These are phyloP conservation scores for Trichoderma sp. DNA, from an alignment of 2,329 filamentous ascomycete genomes.

Conservation along the genomic window DNA sequence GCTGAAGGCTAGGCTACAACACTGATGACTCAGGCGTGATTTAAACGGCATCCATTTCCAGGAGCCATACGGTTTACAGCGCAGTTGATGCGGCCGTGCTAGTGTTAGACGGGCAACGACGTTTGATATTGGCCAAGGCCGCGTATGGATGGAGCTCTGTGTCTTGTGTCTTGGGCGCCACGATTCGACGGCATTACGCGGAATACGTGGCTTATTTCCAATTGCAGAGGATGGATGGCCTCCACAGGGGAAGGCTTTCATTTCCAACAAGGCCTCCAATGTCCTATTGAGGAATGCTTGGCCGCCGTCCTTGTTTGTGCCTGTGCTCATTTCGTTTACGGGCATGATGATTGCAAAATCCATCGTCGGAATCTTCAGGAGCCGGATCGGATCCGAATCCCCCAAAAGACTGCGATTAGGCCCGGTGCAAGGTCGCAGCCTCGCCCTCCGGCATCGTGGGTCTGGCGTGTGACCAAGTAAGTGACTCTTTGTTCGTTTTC, in stretches of 20 bases:
- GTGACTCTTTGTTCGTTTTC: not conserved
- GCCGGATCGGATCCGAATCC: slow-evolving; percentile 1
- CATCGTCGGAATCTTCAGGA: slow-evolving; percentile 18
- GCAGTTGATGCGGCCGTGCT: not conserved
- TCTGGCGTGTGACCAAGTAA: slow-evolving; percentile 12
- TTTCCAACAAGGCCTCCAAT: slow-evolving; percentile 18
- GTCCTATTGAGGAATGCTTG: not conserved
- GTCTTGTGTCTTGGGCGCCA: not conserved
- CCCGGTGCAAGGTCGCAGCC: not conserved
- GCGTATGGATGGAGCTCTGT: not conserved
- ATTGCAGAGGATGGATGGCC: not conserved
- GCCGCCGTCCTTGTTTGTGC: not conserved
- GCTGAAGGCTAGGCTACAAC: slow-evolving; percentile 20
- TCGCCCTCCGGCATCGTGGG: not conserved
- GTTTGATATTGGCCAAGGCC: not conserved
- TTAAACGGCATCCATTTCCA: not conserved
- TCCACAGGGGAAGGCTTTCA: not conserved
- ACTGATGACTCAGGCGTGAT: slow-evolving; percentile 19
- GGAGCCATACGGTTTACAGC: not conserved
- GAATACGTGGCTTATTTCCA: not conserved
- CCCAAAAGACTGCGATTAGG: not conserved
- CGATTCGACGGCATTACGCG: not conserved
- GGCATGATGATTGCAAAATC: not conserved
- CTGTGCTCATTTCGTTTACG: slow-evolving; percentile 1
- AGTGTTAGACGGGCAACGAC: not conserved